Evolutionary conservation across 805 yeast species (phyloP).

Genomic region (Candida dendrica): DNA sequence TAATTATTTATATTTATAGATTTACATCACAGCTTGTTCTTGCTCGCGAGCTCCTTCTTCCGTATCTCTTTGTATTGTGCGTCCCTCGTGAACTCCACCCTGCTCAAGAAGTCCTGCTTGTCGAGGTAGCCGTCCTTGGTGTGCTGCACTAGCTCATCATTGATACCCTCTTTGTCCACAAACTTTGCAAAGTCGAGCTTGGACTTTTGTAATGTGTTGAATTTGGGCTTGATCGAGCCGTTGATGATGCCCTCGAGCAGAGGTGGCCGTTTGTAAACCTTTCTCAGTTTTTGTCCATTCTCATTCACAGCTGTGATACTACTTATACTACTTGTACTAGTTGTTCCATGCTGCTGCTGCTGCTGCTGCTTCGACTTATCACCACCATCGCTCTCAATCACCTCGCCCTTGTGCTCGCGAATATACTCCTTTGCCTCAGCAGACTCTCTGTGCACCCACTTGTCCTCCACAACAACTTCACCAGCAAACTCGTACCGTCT

Average conservation of each 20-base stretch:
- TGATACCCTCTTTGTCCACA: conserved; percentile 79
- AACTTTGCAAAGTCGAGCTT: conserved; percentile 92
- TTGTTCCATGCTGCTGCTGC: no score
- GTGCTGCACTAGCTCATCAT: conserved; percentile 71
- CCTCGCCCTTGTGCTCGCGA: conserved; percentile 39
- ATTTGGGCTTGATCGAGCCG: conserved; percentile 63
- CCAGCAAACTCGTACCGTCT: conserved; percentile 89
- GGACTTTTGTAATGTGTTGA: conserved; percentile 89
- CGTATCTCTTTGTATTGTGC: conserved; percentile 30
- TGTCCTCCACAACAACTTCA: conserved; percentile 66
- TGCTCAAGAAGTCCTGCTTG: conserved; percentile 78
- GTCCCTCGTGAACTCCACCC: conserved; percentile 50
- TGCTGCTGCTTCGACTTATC: conserved; percentile 2
- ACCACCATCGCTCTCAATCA: conserved; percentile 7
- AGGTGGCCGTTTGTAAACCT: conserved; percentile 67
- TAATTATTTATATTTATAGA: not conserved
- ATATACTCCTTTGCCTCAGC: conserved; percentile 85
- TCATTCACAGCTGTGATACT: conserved; percentile 16
- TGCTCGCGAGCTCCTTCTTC: conserved; percentile 24
- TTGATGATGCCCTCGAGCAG: conserved; percentile 69
- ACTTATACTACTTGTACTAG: no score
- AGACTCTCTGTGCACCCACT: conserved; percentile 66
- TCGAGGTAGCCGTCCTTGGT: conserved; percentile 90
- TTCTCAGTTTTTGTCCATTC: conserved; percentile 32
- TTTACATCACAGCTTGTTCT: conserved; percentile 6